A percentile compares a stretch with the other conserved stretches of the same genome.
Evolutionary conservation across 2,329 filamentous ascomycete species (phyloP).

Genomic region (Clonostachys byssicola): DNA sequence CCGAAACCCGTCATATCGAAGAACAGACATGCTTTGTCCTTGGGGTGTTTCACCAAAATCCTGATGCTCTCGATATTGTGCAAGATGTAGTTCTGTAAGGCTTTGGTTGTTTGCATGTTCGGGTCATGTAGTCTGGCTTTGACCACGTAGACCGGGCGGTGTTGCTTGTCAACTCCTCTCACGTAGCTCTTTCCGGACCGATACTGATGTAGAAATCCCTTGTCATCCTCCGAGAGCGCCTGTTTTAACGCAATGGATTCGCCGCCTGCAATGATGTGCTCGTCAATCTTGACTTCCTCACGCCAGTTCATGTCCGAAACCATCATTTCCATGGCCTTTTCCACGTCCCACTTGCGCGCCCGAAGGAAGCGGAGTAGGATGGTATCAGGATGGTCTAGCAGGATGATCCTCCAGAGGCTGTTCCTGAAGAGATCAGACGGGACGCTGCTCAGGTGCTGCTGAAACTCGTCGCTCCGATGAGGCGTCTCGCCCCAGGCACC

Average conservation of each 20-base stretch:
- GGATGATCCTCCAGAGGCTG: slow-evolving; percentile 6
- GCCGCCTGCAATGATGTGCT: slow-evolving; percentile 22
- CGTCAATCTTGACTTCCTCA: slow-evolving; percentile 21
- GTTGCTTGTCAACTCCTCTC: slow-evolving; percentile 24
- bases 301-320: slow-evolving; percentile 31
- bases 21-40: slow-evolving; percentile 33
- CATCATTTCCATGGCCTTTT: slow-evolving; percentile 31
- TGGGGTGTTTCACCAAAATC: slow-evolving; percentile 12
- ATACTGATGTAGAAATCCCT: slow-evolving; percentile 28
- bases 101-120: slow-evolving; percentile 19
- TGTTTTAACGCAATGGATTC: slow-evolving; percentile 20
- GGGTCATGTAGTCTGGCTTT: slow-evolving; percentile 24
- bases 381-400: slow-evolving; percentile 29
- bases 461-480: slow-evolving; percentile 4
- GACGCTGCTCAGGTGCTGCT: slow-evolving; percentile 16
- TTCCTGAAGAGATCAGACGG: not conserved
- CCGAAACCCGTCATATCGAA: slow-evolving; percentile 72
- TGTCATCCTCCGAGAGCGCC: slow-evolving; percentile 13
- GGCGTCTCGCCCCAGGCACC: not conserved
- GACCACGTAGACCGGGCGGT: slow-evolving; percentile 28
- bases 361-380: slow-evolving; percentile 31
- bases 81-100: slow-evolving; percentile 29
- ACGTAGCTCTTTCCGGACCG: slow-evolving; percentile 30
- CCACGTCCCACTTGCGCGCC: slow-evolving; percentile 32
- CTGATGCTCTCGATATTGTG: slow-evolving; percentile 31